These are phyloP conservation scores for Podosphaera xanthii DNA, from an alignment of 2,329 filamentous ascomycete genomes.

Conservation along the genomic window DNA sequence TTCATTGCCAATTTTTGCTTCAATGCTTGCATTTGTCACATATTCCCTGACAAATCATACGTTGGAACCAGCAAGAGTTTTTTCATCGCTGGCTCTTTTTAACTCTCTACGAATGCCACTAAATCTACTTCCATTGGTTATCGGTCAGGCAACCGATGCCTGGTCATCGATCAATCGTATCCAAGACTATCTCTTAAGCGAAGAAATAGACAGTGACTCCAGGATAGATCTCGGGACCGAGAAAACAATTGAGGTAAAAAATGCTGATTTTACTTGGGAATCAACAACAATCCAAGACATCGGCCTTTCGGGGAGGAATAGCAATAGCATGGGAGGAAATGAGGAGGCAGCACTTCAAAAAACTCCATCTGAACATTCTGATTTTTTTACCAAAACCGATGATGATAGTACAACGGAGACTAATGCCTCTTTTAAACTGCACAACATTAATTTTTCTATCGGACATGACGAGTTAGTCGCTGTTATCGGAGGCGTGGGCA, in stretches of 20 bases:
- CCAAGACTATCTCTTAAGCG: slow-evolving; percentile 66
- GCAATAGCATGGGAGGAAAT: too few relatives aligned
- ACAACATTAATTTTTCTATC: slow-evolving; percentile 41
- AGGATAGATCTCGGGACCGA: slow-evolving; percentile 30
- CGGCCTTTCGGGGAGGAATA: not conserved
- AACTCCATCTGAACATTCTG: not conserved
- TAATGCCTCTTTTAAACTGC: slow-evolving; percentile 47
- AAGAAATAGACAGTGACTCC: slow-evolving; percentile 59
- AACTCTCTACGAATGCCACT: slow-evolving; percentile 77
- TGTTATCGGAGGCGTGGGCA: slow-evolving; percentile 74
- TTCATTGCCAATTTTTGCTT: slow-evolving; percentile 59
- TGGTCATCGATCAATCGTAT: slow-evolving; percentile 68
- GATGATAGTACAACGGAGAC: slow-evolving; percentile 31
- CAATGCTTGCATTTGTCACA: slow-evolving; percentile 86
- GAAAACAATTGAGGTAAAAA: slow-evolving; percentile 45
- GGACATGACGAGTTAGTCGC: slow-evolving; percentile 57
- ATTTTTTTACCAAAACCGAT: slow-evolving; percentile 19
- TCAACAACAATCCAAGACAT: slow-evolving; percentile 33
- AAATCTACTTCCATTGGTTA: slow-evolving; percentile 68
- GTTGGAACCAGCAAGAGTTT: slow-evolving; percentile 55
- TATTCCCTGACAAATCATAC: slow-evolving; percentile 42
- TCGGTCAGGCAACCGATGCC: slow-evolving; percentile 77
- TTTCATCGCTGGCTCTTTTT: slow-evolving; percentile 85
- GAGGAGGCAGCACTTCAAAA: not conserved
- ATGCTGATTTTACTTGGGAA: slow-evolving; percentile 80